Base-by-base conservation (phyloP, 768 basidiomycete genomes). In the Pleurotus platypus region DNA sequence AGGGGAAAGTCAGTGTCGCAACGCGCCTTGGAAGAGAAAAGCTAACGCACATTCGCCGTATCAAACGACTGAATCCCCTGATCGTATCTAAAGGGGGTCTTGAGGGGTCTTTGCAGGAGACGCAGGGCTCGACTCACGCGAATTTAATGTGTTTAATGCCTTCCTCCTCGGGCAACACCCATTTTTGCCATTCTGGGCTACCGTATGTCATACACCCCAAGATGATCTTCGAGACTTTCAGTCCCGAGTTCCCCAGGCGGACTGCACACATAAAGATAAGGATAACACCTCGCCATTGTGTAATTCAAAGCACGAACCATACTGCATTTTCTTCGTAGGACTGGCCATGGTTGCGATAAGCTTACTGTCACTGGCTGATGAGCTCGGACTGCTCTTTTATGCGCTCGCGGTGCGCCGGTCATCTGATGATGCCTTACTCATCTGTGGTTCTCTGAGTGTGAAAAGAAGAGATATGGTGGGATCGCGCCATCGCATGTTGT, bases 141-240 rank as follows among this genome's bases (percentile, higher is more conserved):
- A 68, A 67, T 65, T 82, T 81, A 65, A 85, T 78, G 57, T 84
- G 82, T 59, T 82, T 71, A 20, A 80, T 70, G 1, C 72, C 75
- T 57, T 82, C 80, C 24, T 80, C 77, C 57, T 83, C 80, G 6
- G 65, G 68, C 1, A 82, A 62, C 20, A 75, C 69, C 78, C 78
- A 78, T 39, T 63, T 57, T 64, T 81, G 76, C 80, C 84, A 86
- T 11, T 78, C 73, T 11, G 77, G 70, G 8, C 65, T 65, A 22
- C 79, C 85, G 61, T 85, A 86, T n/a, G 74, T 72, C 84, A 86
- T 84, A 39, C 76, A 78, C 1, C 86, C 87, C 0, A 89, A 72
- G 42, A 88, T 85, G 49, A 87, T 75, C 67, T 77, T 82, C 22
- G 85, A 87, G 0, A 89, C 78, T 64, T 87, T 82, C 42, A 84